These are phyloP conservation scores for Scutellospora calospora DNA, from an alignment of 371 early-diverging fungal genomes.

Conservation along the genomic window DNA sequence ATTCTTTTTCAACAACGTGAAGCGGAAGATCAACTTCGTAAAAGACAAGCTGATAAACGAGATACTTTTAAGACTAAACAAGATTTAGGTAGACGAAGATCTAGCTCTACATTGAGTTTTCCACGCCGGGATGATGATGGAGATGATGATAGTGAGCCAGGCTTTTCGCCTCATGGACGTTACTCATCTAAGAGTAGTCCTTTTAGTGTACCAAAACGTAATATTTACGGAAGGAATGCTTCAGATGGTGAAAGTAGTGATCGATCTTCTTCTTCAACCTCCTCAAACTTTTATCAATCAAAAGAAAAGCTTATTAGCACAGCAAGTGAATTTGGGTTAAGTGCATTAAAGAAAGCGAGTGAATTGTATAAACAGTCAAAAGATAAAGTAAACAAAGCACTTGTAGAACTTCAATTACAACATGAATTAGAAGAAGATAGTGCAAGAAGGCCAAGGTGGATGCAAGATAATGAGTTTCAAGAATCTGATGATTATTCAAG, in stretches of 20 bases:
- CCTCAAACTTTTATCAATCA: conserved; percentile 55
- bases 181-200: conserved; percentile 38
- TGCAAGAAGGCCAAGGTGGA: conserved; percentile 44
- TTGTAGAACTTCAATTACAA: conserved; percentile 54
- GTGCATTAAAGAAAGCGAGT: conserved; percentile 75
- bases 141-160: conserved; percentile 45
- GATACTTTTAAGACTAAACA: background rate
- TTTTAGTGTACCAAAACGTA: conserved; percentile 29
- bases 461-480: conserved; percentile 50
- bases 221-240: conserved; percentile 44
- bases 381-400: conserved; percentile 65
- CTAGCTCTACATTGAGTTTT: conserved; percentile 39
- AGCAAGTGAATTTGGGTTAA: conserved; percentile 78
- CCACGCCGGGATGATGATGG: background rate
- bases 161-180: conserved; percentile 40
- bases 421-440: conserved; percentile 46
- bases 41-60: background rate
- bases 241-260: conserved; percentile 41
- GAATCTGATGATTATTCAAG: conserved; percentile 51
- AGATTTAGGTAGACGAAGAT: background rate
- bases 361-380: conserved; percentile 75
- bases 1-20: conserved; percentile 69
- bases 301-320: conserved; percentile 70
- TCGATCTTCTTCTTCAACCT: conserved; percentile 12
- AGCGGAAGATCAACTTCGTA: conserved; percentile 46